Conservation (phyloP, 768 basidiomycete genomes). For the Boletus rex-veris region DNA sequence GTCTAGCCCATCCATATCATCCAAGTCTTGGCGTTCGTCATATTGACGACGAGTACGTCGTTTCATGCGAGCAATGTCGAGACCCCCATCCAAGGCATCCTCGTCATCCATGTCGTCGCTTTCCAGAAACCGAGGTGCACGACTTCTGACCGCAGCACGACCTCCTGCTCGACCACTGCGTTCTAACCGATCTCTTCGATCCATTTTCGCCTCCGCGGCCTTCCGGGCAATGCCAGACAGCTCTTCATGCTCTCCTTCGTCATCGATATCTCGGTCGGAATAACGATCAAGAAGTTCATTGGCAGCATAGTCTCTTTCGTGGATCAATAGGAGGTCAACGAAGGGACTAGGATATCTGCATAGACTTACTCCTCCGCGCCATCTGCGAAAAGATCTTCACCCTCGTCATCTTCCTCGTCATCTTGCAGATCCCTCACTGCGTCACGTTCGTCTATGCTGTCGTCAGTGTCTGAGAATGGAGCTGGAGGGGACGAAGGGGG, state of each 20-base stretch:
- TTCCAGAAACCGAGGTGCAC: constrained; percentile 84
- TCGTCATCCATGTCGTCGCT: constrained; percentile 79
- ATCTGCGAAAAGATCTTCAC: constrained; percentile 92
- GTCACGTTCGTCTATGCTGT: constrained; percentile 69
- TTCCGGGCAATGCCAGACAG: constrained; percentile 69
- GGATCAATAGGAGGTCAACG: constrained; percentile 6
- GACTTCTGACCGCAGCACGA: constrained; percentile 73
- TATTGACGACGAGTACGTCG: constrained; percentile 85
- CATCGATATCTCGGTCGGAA: constrained; percentile 83
- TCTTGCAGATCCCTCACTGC: constrained; percentile 63
- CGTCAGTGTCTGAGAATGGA: constrained; percentile 85
- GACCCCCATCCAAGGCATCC: constrained; percentile 65
- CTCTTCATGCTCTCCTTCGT: constrained; percentile 66
- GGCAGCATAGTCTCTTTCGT: constrained; percentile 73
- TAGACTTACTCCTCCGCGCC: constrained; percentile 61
- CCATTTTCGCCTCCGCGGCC: constrained; percentile 85
- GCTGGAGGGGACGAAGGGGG: constrained; percentile 84
- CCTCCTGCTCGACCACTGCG: constrained; percentile 62
- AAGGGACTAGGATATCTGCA: constrained; percentile 1
- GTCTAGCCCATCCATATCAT: constrained; percentile 87
- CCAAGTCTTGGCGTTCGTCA: constrained; percentile 86
- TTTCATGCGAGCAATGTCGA: constrained; percentile 69
- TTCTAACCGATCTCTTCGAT: constrained; percentile 76
- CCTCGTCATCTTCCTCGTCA: constrained; percentile 75
- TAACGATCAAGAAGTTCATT: constrained; percentile 85